Conservation (phyloP, 768 basidiomycete genomes). For the Thelephora aurantiotincta region DNA sequence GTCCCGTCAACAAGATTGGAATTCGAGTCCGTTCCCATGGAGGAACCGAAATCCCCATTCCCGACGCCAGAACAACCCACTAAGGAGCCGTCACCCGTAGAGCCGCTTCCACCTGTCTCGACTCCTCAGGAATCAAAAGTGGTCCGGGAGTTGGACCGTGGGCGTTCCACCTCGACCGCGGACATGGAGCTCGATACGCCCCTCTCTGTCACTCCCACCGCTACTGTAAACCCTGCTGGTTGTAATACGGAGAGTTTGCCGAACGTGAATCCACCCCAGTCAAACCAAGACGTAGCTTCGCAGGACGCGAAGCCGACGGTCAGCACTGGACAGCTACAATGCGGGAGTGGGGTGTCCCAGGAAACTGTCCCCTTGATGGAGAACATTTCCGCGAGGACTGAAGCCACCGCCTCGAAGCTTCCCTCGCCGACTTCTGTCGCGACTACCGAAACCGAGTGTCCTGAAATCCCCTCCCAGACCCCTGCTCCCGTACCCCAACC, state of each 20-base stretch:
- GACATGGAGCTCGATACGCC: not conserved
- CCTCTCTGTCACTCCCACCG: too few relatives aligned
- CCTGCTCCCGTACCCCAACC: not conserved
- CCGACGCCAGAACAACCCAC: too few relatives aligned
- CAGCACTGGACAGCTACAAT: not conserved
- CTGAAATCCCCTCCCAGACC: not conserved
- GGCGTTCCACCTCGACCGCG: not conserved
- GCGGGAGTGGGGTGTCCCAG: not conserved
- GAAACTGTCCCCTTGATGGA: not conserved
- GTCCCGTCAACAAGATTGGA: too few relatives aligned
- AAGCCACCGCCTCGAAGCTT: not conserved
- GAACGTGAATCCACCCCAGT: not conserved
- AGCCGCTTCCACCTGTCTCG: not conserved
- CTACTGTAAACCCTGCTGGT: not conserved
- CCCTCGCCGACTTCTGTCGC: constrained; percentile 3
- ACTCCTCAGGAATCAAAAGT: not conserved
- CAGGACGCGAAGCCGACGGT: constrained; percentile 4
- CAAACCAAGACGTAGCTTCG: constrained; percentile 3
- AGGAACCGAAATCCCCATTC: too few relatives aligned
- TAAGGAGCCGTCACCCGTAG: too few relatives aligned
- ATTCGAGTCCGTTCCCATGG: too few relatives aligned
- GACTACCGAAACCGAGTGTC: not conserved
- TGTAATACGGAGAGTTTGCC: not conserved
- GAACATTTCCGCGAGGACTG: not conserved
- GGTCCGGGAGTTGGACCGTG: not conserved